phyloP scores from a whole-genome alignment of 495 filamentous ascomycete genomes.

The Evernia prunastri region DNA sequence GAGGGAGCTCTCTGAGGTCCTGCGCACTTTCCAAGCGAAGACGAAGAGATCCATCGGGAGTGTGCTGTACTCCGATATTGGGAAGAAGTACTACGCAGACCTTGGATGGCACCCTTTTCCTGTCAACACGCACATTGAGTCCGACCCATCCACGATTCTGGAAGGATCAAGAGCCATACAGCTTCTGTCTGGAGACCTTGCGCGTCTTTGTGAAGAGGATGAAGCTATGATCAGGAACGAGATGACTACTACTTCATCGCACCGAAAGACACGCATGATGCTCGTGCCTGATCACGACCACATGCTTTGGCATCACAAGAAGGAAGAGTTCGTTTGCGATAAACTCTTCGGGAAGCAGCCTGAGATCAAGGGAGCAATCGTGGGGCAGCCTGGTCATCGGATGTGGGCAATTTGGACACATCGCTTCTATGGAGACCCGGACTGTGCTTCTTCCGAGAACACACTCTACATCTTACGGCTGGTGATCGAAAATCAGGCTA shows the following conservation, averaged over 20 bases:
- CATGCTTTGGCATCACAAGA: constrained; percentile 22
- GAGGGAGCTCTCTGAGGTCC: constrained; percentile 21
- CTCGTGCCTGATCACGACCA: constrained; percentile 20
- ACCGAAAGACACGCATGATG: constrained; percentile 5
- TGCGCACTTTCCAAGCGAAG: constrained; percentile 19
- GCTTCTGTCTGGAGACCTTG: constrained; percentile 5
- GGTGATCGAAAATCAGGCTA: constrained; percentile 10
- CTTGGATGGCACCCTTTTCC: constrained; percentile 18
- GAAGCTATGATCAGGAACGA: constrained; percentile 15
- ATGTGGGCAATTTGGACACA: constrained; percentile 22
- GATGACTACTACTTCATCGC: neutral
- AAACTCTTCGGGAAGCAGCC: constrained; percentile 16
- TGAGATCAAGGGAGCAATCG: constrained; percentile 14
- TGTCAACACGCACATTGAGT: constrained; percentile 12
- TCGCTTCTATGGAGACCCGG: constrained; percentile 12
- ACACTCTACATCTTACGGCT: constrained; percentile 21
- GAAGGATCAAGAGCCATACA: neutral
- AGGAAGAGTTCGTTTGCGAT: constrained; percentile 16
- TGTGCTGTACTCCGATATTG: constrained; percentile 25
- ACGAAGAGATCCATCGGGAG: constrained; percentile 16
- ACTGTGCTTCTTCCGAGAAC: constrained; percentile 9
- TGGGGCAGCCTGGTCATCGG: constrained; percentile 7
- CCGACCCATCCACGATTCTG: neutral
- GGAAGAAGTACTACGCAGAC: constrained; percentile 17
- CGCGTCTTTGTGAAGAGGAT: constrained; percentile 17